phyloP scores from a whole-genome alignment of 2,329 filamentous ascomycete species.

The Keithomyces neogunnii region DNA sequence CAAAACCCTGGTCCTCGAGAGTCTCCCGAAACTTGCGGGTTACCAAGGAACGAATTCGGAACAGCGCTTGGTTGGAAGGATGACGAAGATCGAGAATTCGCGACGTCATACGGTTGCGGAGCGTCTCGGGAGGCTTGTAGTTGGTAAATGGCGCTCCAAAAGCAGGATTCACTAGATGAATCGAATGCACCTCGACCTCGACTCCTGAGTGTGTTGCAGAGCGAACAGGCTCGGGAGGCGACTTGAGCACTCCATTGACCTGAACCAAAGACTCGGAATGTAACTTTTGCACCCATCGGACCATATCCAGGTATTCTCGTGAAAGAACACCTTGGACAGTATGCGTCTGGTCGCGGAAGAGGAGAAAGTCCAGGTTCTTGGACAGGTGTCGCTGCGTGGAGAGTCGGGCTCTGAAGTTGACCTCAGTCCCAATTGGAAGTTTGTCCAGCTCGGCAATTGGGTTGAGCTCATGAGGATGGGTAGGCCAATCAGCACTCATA shows the following conservation, averaged over 20 bases:
- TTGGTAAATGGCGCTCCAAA: constrained; percentile 42
- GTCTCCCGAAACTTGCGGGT: constrained; percentile 71
- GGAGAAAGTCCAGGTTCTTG: constrained; percentile 72
- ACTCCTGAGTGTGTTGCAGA: constrained; percentile 68
- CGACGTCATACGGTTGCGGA: constrained; percentile 64
- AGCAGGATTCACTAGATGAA: constrained; percentile 43
- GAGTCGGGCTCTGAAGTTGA: constrained; percentile 33
- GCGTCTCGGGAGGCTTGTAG: constrained; percentile 55
- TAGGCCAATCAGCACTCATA: constrained; percentile 28
- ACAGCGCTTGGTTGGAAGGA: constrained; percentile 78
- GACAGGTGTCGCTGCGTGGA: constrained; percentile 70
- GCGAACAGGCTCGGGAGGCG: constrained; percentile 64
- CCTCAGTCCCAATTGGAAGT: constrained; percentile 28
- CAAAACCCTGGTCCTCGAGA: constrained; percentile 68
- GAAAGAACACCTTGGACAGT: constrained; percentile 77
- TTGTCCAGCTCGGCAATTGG: constrained; percentile 27
- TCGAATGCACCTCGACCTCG: constrained; percentile 59
- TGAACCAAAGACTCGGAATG: constrained; percentile 71
- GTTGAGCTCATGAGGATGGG: constrained; percentile 31
- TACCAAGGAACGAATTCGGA: constrained; percentile 76
- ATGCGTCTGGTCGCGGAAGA: constrained; percentile 74
- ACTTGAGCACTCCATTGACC: constrained; percentile 64
- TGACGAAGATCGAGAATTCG: constrained; percentile 79
- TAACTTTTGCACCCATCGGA: constrained; percentile 81
- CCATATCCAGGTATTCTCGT: constrained; percentile 54